phyloP scores from a whole-genome alignment of 1,284 basidiomycete genomes.

The Crucibulum parvulum region DNA sequence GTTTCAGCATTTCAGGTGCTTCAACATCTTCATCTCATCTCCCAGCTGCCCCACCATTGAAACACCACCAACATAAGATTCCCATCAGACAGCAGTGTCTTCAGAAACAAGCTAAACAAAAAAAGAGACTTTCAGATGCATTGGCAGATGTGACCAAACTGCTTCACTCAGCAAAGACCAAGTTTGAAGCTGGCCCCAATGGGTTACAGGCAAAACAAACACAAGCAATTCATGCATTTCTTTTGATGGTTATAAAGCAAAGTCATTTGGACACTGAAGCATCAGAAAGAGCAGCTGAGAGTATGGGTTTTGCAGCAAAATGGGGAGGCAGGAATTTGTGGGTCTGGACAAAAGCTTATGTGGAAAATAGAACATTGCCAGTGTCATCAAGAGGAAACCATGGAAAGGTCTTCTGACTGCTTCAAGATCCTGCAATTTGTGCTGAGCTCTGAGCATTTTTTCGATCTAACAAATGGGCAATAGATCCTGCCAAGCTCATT shows the following conservation, averaged over 20 bases:
- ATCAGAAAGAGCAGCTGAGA: background rate
- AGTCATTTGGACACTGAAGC: background rate
- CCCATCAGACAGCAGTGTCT: background rate
- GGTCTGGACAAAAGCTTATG: background rate
- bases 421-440: slow-evolving; percentile 3
- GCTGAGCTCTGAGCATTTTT: slow-evolving; percentile 5
- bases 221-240: background rate
- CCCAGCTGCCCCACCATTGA: background rate
- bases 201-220: background rate
- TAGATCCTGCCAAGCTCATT: slow-evolving; percentile 4
- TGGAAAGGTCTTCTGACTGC: slow-evolving; percentile 1
- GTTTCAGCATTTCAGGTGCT: no score
- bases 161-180: background rate
- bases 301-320: background rate
- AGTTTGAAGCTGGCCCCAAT: background rate
- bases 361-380: background rate
- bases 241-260: background rate
- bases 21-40: background rate
- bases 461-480: slow-evolving; percentile 6
- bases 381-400: background rate
- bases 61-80: background rate
- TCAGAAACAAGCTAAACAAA: background rate
- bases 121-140: background rate
- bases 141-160: background rate
- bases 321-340: background rate